phyloP scores from a whole-genome alignment of 1,139 yeast genomes.

The Debaryomyces robertsiae region DNA sequence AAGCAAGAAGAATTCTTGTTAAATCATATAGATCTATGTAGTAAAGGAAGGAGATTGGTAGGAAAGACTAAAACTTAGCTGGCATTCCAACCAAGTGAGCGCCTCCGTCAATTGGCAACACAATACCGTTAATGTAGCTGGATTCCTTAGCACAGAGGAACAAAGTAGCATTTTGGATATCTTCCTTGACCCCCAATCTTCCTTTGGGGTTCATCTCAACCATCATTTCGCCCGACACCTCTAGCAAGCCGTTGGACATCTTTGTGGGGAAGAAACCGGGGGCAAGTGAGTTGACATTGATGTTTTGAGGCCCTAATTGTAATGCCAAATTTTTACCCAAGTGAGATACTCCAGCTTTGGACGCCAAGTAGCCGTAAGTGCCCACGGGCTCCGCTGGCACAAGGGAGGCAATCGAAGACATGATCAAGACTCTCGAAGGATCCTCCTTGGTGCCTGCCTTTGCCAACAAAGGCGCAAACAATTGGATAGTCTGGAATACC shows the following conservation, averaged over 20 bases:
- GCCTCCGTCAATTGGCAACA: slow-evolving; percentile 79
- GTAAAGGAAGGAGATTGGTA: neutral
- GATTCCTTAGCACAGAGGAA: slow-evolving; percentile 63
- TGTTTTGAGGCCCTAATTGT: slow-evolving; percentile 66
- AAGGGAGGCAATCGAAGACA: slow-evolving; percentile 62
- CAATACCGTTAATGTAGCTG: slow-evolving; percentile 68
- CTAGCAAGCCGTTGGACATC: slow-evolving; percentile 70
- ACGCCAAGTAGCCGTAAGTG: slow-evolving; percentile 70
- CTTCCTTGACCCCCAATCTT: slow-evolving; percentile 65
- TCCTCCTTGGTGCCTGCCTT: slow-evolving; percentile 57
- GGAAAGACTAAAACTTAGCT: slow-evolving; percentile 5
- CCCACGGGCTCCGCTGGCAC: slow-evolving; percentile 52
- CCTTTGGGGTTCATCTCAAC: slow-evolving; percentile 58
- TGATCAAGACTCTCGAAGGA: slow-evolving; percentile 67
- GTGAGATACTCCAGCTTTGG: slow-evolving; percentile 78
- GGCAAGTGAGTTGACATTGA: slow-evolving; percentile 69
- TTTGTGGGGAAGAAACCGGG: slow-evolving; percentile 82
- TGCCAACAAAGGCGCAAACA: slow-evolving; percentile 59
- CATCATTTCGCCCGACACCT: slow-evolving; percentile 54
- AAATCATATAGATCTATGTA: slow-evolving; percentile 1
- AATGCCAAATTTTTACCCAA: slow-evolving; percentile 64
- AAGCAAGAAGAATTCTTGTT: neutral
- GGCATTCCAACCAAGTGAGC: slow-evolving; percentile 30
- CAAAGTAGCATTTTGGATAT: slow-evolving; percentile 59
- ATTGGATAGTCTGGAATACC: slow-evolving; percentile 69